Evolutionary conservation across 2,329 filamentous ascomycete genomes (phyloP).

Genomic region (Neurospora crassa): DNA sequence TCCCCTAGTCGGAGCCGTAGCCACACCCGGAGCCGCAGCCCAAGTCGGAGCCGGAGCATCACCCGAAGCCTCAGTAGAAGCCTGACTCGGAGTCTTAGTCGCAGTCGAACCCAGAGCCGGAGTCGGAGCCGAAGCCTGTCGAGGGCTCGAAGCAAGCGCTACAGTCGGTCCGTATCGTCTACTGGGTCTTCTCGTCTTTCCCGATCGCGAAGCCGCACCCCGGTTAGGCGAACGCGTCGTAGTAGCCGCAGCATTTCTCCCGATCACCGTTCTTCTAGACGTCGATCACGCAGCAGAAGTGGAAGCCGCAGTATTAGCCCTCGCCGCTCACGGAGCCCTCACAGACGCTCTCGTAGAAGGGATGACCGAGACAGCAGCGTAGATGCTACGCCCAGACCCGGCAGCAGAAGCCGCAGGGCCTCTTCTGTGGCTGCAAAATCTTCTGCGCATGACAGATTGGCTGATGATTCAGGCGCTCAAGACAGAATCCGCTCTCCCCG

Average conservation of each 20-base stretch:
- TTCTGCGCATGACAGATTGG: constrained; percentile 40
- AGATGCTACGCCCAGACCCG: constrained; percentile 23
- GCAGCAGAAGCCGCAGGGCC: constrained; percentile 28
- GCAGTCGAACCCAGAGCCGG: not conserved
- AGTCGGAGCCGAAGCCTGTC: constrained; percentile 33
- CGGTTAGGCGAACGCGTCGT: constrained; percentile 24
- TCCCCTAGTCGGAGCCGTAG: constrained; percentile 38
- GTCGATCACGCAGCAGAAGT: not conserved
- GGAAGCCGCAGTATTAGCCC: constrained; percentile 26
- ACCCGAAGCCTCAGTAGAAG: constrained; percentile 31
- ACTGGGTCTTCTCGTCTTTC: constrained; percentile 31
- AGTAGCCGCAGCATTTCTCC: constrained; percentile 22
- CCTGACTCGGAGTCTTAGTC: constrained; percentile 13
- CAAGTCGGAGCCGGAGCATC: constrained; percentile 12
- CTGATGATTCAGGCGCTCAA: constrained; percentile 46
- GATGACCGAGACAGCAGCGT: constrained; percentile 13
- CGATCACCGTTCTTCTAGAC: constrained; percentile 12
- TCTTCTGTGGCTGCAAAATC: constrained; percentile 43
- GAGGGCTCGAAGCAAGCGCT: constrained; percentile 10
- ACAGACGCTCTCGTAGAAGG: constrained; percentile 24
- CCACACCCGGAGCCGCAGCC: constrained; percentile 23
- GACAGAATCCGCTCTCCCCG: constrained; percentile 29
- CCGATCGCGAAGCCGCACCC: constrained; percentile 23
- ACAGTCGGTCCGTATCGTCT: constrained; percentile 27
- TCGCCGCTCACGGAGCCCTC: constrained; percentile 12